Evolutionary conservation across 1,284 basidiomycete species (phyloP).

Genomic region (Ceratobasidium sp.): DNA sequence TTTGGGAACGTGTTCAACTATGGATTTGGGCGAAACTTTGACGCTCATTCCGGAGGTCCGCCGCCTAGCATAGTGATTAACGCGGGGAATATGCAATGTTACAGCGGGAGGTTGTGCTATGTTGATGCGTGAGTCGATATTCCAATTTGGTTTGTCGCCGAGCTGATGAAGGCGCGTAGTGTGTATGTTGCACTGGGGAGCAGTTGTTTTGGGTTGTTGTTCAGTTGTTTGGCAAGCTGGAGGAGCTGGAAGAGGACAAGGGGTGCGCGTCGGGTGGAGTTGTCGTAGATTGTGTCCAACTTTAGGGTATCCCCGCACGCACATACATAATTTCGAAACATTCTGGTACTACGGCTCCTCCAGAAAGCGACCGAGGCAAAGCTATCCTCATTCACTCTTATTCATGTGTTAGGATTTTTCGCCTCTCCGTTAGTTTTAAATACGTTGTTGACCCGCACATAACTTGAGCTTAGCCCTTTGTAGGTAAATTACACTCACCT

Average conservation of each 20-base stretch:
- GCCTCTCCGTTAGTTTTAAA: no score
- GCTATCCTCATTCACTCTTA: no score
- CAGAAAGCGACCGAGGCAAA: no score
- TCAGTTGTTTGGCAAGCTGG: slow-evolving; percentile 35
- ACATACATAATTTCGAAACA: no score
- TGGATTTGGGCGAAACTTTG: slow-evolving; percentile 83
- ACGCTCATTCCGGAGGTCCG: slow-evolving; percentile 67
- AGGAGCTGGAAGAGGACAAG: slow-evolving; percentile 36
- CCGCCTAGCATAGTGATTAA: neutral
- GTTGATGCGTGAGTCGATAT: slow-evolving; percentile 39
- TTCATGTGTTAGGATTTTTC: no score
- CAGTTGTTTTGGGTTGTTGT: slow-evolving; percentile 9
- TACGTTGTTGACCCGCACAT: no score
- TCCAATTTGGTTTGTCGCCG: neutral
- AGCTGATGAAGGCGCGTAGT: slow-evolving; percentile 1
- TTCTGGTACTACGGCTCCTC: no score
- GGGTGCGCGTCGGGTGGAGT: neutral
- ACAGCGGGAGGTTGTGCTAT: slow-evolving; percentile 47
- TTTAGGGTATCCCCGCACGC: no score
- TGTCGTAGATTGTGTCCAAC: neutral
- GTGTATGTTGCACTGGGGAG: slow-evolving; percentile 37
- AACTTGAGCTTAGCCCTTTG: no score
- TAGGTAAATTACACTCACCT: no score
- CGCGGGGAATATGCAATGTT: slow-evolving; percentile 46
- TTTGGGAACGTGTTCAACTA: slow-evolving; percentile 82